Conservation (phyloP, 1,284 basidiomycete genomes). For the Phellopilus nigrolimitatus region DNA sequence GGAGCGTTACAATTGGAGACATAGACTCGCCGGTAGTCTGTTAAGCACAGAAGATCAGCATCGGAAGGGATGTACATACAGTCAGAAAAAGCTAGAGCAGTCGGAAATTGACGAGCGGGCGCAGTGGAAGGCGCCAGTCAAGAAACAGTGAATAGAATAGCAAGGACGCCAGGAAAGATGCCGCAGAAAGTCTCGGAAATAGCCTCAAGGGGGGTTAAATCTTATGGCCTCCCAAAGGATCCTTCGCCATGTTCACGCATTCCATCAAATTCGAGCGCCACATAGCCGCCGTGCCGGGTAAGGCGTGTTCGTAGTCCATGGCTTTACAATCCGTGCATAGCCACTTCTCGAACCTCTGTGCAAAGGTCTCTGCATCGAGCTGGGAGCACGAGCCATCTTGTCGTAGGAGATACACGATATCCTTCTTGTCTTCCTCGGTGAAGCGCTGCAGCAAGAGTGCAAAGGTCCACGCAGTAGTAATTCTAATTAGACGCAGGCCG, state of each 20-base stretch:
- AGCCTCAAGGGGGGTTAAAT: too few relatives aligned
- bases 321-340: slow-evolving; percentile 7
- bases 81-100: too few relatives aligned
- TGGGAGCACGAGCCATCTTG: background rate
- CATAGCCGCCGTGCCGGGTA: background rate
- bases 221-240: background rate
- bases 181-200: too few relatives aligned
- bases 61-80: too few relatives aligned
- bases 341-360: slow-evolving; percentile 6
- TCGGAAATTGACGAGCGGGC: too few relatives aligned
- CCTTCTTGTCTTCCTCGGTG: slow-evolving; percentile 10
- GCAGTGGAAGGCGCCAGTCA: too few relatives aligned
- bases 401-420: slow-evolving; percentile 8
- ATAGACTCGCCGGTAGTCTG: too few relatives aligned
- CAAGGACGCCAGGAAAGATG: background rate
- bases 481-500: slow-evolving; percentile 8
- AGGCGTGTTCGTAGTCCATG: slow-evolving; percentile 11
- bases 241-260: slow-evolving; percentile 15
- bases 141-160: too few relatives aligned
- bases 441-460: slow-evolving; percentile 16
- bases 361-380: slow-evolving; percentile 7
- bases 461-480: slow-evolving; percentile 12
- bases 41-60: too few relatives aligned
- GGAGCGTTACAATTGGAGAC: too few relatives aligned
- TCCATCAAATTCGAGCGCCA: slow-evolving; percentile 12